phyloP scores from a whole-genome alignment of 805 yeast species.

The Saccharomyces kudriavzevii region DNA sequence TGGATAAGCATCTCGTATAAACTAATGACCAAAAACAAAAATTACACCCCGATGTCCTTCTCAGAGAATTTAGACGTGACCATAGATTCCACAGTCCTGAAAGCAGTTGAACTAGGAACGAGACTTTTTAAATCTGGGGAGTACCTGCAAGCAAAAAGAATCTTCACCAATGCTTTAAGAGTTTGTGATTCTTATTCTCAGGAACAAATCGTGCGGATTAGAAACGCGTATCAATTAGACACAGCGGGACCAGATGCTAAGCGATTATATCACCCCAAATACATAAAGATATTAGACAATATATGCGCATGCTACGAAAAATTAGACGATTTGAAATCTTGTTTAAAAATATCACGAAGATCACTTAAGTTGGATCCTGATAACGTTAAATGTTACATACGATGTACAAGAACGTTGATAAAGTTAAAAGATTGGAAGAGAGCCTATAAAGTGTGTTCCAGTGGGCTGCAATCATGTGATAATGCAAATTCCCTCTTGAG shows the following conservation, averaged over 20 bases:
- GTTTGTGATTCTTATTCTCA: constrained; percentile 20
- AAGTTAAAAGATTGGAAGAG: constrained; percentile 11
- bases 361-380: constrained; percentile 22
- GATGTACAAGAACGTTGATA: constrained; percentile 23
- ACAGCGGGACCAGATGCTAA: constrained; percentile 1
- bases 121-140: constrained; percentile 20
- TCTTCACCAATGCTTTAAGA: constrained; percentile 23
- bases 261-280: constrained; percentile 22
- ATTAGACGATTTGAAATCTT: constrained; percentile 17
- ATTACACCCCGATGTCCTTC: not conserved
- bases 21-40: not conserved
- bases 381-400: constrained; percentile 22
- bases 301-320: constrained; percentile 25
- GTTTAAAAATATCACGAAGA: constrained; percentile 15
- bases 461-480: not conserved
- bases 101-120: constrained; percentile 24
- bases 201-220: constrained; percentile 9
- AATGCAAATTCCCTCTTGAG: constrained; percentile 6
- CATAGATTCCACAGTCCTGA: constrained; percentile 17
- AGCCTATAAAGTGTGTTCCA: constrained; percentile 15
- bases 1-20: not conserved
- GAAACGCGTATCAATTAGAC: constrained; percentile 5
- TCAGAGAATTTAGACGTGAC: not conserved
- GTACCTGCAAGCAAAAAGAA: constrained; percentile 18
- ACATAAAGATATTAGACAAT: constrained; percentile 21